Evolutionary conservation across 805 yeast genomes (phyloP).

Genomic region (Candida parachauliodes): DNA sequence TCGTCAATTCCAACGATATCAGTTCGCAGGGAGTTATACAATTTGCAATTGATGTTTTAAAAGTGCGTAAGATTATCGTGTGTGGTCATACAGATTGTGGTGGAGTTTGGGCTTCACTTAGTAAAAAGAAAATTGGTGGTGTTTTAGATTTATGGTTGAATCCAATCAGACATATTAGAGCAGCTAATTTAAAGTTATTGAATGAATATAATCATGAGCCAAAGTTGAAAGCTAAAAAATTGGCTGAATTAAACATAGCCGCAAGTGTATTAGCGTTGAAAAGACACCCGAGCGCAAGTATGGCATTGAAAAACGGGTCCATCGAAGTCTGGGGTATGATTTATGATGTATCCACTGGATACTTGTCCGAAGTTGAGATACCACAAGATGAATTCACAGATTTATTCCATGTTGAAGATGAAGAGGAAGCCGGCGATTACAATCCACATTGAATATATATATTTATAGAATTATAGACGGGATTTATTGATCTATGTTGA

Average conservation of each 20-base stretch:
- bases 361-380: constrained; percentile 39
- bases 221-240: constrained; percentile 51
- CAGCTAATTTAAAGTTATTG: constrained; percentile 51
- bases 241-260: constrained; percentile 74
- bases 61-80: constrained; percentile 75
- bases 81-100: constrained; percentile 98
- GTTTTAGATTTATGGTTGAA: constrained; percentile 70
- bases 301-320: constrained; percentile 58
- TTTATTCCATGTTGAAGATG: constrained; percentile 37
- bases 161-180: constrained; percentile 66
- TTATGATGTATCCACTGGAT: constrained; percentile 79
- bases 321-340: constrained; percentile 80
- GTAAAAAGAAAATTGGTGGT: constrained; percentile 61
- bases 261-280: constrained; percentile 66
- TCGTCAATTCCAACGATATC: constrained; percentile 66
- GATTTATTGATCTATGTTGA: constrained; percentile 4
- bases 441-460: constrained; percentile 11
- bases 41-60: constrained; percentile 80
- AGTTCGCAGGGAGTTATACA: constrained; percentile 77
- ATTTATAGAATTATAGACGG: no score
- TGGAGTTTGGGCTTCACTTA: constrained; percentile 79
- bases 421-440: constrained; percentile 8
- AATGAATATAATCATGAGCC: constrained; percentile 45
- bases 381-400: constrained; percentile 44
- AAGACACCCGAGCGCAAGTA: constrained; percentile 63